Evolutionary conservation across 495 filamentous ascomycete species (phyloP), one percentile per base, ranked within the genome.

Genomic region (Penicillium angulare): DNA sequence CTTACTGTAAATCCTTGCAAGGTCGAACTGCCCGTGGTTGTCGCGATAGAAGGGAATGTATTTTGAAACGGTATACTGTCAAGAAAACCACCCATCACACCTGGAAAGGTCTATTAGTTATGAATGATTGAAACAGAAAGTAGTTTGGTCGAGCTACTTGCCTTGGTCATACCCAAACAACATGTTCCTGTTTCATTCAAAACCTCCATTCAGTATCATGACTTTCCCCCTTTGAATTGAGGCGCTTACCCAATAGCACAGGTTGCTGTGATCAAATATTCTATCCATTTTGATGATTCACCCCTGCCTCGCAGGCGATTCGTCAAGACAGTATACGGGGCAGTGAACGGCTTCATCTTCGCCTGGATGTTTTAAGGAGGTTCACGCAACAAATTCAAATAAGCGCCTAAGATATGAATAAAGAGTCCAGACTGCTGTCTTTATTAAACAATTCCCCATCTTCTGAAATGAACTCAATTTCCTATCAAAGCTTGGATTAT

Each of bases 201-300:
- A 36, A 18, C n/a, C 6, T 13, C 6, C 3, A 12, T 5, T 42
- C 17, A 42, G 38, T 42, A 42, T 36, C 13, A 5, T 5, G 17
- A 42, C 8, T n/a, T 20, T 16, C 26, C 8, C 9, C 26, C 5
- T 18, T 13, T 10, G 7, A 17, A 9, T 3, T 7, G 4, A 12
- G 2, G 18, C 3, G 18, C 2, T 21, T 22, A 46, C 43, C 43
- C 43, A 34, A 46, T 46, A 21, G n/a, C 24, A 46, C 43, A 46
- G 17, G 27, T 46, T n/a, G 3, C 27, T 18, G 27, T 46, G 15
- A 46, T 46, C 43, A 46, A 46, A 34, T 46, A 46, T 17, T 46
- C 43, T 7, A 46, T 46, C 24, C 27, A 33, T 46, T 16, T 34
- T 8, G 27, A 46, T 22, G 26, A 20, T 18, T 16, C 43, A 12